A percentile compares a stretch with the other conserved stretches of the same genome.
phyloP scores from a whole-genome alignment of 371 early-diverging fungal species.

The Entomophthora muscae region DNA sequence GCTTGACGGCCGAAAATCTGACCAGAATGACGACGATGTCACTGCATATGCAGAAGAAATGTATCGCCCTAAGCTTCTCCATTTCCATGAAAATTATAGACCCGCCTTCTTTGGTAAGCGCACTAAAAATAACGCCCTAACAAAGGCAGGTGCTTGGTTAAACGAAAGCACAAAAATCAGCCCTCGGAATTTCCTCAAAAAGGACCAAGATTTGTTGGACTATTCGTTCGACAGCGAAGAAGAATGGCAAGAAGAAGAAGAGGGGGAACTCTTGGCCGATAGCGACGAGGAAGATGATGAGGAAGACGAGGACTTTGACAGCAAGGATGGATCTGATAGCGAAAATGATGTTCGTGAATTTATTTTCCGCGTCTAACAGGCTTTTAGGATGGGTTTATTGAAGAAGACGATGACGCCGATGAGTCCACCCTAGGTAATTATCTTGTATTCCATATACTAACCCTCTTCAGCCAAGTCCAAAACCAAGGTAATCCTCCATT shows the following conservation, averaged over 20 bases:
- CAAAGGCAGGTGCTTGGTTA: not conserved
- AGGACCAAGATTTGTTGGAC: not conserved
- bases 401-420: not conserved
- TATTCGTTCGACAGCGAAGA: not conserved
- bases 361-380: not conserved
- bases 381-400: slow-evolving; percentile 1
- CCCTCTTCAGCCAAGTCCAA: too few relatives aligned
- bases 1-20: too few relatives aligned
- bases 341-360: not conserved
- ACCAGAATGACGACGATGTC: too few relatives aligned
- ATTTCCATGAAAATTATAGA: not conserved
- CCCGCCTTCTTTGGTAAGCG: slow-evolving; percentile 1
- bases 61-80: not conserved
- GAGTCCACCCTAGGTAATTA: too few relatives aligned
- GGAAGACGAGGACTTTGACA: not conserved
- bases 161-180: not conserved
- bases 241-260: slow-evolving; percentile 6
- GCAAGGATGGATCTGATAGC: not conserved
- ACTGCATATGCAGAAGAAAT: too few relatives aligned
- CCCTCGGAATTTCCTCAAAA: not conserved
- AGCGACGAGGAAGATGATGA: not conserved
- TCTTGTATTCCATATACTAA: too few relatives aligned
- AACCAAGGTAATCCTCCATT: too few relatives aligned
- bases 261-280: not conserved
- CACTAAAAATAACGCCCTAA: not conserved